phyloP scores from a whole-genome alignment of 78 protist genomes.

The Protostelium mycophagum region DNA sequence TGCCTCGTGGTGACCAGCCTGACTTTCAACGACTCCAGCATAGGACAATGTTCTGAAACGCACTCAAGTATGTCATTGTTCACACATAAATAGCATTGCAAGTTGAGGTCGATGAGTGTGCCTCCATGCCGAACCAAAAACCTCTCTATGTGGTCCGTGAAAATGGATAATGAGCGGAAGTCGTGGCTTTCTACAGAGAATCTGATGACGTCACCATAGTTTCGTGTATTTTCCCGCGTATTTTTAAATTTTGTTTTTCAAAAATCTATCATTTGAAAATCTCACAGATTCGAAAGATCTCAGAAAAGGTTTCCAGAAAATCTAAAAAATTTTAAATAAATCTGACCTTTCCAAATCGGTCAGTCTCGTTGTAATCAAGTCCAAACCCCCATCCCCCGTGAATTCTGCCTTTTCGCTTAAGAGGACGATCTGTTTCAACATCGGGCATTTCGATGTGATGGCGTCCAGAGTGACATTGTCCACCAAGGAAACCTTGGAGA shows the following conservation, averaged over 20 bases:
- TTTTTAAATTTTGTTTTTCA: no score
- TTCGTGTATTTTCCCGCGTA: no score
- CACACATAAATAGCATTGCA: neutral
- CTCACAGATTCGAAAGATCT: no score
- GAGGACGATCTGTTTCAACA: neutral
- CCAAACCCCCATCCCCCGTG: neutral
- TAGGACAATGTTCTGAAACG: neutral
- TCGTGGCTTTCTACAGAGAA: neutral
- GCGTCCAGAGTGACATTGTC: neutral
- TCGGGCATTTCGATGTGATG: neutral
- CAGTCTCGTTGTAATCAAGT: neutral
- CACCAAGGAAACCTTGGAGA: neutral
- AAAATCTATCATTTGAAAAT: no score
- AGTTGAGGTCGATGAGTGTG: neutral
- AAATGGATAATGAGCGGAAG: neutral
- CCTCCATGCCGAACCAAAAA: neutral
- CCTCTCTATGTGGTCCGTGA: neutral
- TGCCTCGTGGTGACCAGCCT: neutral
- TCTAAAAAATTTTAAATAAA: no score
- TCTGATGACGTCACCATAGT: neutral
- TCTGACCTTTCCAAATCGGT: neutral
- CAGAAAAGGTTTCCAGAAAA: neutral
- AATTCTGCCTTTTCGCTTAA: neutral
- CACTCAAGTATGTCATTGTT: neutral
- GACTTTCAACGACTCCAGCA: neutral